These are phyloP conservation scores for Boletus fagicola DNA, from an alignment of 768 basidiomycete genomes.

Conservation along the genomic window DNA sequence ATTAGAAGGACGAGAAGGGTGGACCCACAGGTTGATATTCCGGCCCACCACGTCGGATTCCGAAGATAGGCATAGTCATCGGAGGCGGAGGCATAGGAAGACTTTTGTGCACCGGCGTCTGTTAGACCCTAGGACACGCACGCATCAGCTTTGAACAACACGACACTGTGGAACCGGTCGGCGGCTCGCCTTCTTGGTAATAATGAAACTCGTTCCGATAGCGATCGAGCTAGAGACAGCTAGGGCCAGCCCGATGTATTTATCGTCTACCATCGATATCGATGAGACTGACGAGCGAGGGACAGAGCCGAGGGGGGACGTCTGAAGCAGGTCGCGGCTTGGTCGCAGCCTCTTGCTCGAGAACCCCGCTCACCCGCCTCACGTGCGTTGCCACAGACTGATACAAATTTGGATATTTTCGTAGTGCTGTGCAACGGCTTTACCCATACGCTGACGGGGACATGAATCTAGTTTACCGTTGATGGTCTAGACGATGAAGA, in stretches of 20 bases:
- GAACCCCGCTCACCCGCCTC: constrained; percentile 4
- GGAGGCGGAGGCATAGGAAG: constrained; percentile 57
- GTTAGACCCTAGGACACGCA: constrained; percentile 69
- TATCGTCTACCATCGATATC: constrained; percentile 76
- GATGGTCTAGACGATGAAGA: background rate
- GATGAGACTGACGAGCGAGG: background rate
- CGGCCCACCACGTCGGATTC: constrained; percentile 97
- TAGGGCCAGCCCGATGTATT: constrained; percentile 90
- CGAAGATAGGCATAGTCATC: constrained; percentile 84
- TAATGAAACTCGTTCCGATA: constrained; percentile 96
- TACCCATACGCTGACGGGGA: too few relatives aligned
- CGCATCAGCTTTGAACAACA: constrained; percentile 12
- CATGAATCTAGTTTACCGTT: background rate
- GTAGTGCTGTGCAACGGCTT: background rate
- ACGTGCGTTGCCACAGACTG: constrained; percentile 22
- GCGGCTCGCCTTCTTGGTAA: constrained; percentile 88
- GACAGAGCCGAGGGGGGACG: constrained; percentile 1
- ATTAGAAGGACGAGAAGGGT: background rate
- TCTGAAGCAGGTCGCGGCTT: constrained; percentile 4
- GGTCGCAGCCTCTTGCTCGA: too few relatives aligned
- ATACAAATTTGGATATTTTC: constrained; percentile 17
- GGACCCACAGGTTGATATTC: constrained; percentile 83
- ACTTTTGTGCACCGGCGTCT: constrained; percentile 65
- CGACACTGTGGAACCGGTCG: background rate
- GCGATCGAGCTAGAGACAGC: constrained; percentile 81